A percentile compares a stretch with the other conserved stretches of the same genome.
These are phyloP conservation scores for Sporothrix phasma DNA, from an alignment of 2,329 filamentous ascomycete species.

Conservation along the genomic window DNA sequence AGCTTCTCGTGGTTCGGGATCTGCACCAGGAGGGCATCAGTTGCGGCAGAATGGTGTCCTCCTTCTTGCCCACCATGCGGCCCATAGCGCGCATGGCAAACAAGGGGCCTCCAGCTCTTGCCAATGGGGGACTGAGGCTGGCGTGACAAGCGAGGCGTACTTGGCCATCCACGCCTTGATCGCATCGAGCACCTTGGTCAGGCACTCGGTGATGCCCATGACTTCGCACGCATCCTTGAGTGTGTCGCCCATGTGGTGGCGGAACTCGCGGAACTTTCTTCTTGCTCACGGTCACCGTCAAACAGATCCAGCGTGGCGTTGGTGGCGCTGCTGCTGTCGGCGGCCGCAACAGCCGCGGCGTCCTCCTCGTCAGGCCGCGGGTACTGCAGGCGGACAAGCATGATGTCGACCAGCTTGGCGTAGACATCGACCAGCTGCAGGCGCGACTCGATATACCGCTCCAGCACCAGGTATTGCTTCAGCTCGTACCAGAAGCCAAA, in stretches of 20 bases:
- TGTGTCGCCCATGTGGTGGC: conserved; percentile 95
- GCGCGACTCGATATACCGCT: conserved; percentile 77
- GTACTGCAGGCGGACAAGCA: conserved; percentile 84
- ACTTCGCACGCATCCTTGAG: conserved; percentile 96
- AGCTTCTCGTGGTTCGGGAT: conserved; percentile 95
- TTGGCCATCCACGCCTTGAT: conserved; percentile 84
- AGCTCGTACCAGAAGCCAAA: conserved; percentile 98
- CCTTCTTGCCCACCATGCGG: conserved; percentile 85
- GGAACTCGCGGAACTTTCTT: conserved; percentile 97
- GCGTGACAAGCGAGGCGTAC: conserved; percentile 65
- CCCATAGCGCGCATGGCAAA: conserved; percentile 96
- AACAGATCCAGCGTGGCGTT: conserved; percentile 56
- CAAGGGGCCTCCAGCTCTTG: conserved; percentile 90
- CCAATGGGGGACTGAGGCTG: conserved; percentile 79
- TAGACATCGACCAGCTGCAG: conserved; percentile 71
- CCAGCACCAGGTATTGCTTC: conserved; percentile 88
- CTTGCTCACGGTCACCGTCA: conserved; percentile 87
- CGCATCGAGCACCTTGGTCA: conserved; percentile 75
- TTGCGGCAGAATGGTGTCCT: conserved; percentile 76
- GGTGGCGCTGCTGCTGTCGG: conserved; percentile 46
- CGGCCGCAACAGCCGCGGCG: conserved; percentile 46
- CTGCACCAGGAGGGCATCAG: conserved; percentile 90
- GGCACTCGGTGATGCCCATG: conserved; percentile 82
- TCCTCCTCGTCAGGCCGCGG: conserved; percentile 62
- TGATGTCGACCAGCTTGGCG: conserved; percentile 81